phyloP scores from a whole-genome alignment of 257 asterid species.

The Solanum pinnatisectum region DNA sequence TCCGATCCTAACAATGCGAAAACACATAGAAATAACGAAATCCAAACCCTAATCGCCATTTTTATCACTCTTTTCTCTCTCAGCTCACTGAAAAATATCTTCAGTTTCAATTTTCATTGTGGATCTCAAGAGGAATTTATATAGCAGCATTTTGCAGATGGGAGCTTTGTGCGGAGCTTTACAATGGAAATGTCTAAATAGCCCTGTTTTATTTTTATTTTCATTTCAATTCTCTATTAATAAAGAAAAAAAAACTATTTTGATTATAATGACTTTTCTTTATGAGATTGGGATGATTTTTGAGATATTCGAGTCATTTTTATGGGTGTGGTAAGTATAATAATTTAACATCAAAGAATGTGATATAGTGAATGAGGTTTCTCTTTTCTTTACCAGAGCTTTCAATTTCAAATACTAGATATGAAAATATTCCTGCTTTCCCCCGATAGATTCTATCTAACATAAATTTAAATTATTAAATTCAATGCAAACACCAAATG shows the following conservation, averaged over 20 bases:
- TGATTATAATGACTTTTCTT: background rate
- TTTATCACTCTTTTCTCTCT: slow-evolving; percentile 11
- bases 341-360: no score
- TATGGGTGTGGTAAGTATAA: background rate
- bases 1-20: slow-evolving; percentile 10
- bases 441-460: no score
- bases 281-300: background rate
- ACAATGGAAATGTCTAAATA: background rate
- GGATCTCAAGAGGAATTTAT: background rate
- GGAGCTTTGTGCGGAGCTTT: background rate
- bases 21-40: slow-evolving; percentile 11
- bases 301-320: background rate
- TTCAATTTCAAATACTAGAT: no score
- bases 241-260: background rate
- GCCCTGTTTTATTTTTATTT: background rate
- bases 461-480: no score
- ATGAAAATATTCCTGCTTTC: no score
- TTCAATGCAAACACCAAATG: background rate
- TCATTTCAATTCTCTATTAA: background rate
- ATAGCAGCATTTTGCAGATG: background rate
- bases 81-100: slow-evolving; percentile 12
- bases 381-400: no score
- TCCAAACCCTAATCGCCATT: slow-evolving; percentile 29
- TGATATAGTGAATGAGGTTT: no score
- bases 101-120: background rate